Percentiles rank a stretch among this genome's conserved stretches.
phyloP scores from a whole-genome alignment of 306 rosid genomes.

The Styphnolobium japonicum region DNA sequence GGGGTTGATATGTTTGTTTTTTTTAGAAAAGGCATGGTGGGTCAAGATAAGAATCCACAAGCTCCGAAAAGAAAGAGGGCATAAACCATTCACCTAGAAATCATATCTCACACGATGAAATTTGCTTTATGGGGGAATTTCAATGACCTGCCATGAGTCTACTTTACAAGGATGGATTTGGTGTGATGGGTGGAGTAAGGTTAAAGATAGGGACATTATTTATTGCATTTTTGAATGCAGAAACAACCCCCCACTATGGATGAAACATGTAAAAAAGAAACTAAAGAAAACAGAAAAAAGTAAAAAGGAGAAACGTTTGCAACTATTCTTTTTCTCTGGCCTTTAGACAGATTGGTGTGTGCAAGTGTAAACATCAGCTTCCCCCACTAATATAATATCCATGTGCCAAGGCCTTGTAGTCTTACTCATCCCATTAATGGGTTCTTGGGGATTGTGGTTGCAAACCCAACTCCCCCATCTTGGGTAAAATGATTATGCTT shows the following conservation, averaged over 20 bases:
- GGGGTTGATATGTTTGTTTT: slow-evolving; percentile 33
- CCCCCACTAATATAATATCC: slow-evolving; percentile 58
- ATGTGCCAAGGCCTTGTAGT: slow-evolving; percentile 53
- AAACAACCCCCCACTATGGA: slow-evolving; percentile 46
- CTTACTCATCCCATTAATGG: slow-evolving; percentile 54
- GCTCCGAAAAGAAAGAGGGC: slow-evolving; percentile 43
- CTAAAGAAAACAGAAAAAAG: slow-evolving; percentile 28
- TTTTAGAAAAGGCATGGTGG: slow-evolving; percentile 48
- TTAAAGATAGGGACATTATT: slow-evolving; percentile 61
- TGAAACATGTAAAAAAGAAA: slow-evolving; percentile 40
- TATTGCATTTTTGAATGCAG: slow-evolving; percentile 48
- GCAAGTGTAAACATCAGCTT: slow-evolving; percentile 61
- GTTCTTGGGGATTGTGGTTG: slow-evolving; percentile 60
- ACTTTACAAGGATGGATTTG: slow-evolving; percentile 57
- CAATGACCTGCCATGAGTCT: slow-evolving; percentile 54
- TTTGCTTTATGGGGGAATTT: slow-evolving; percentile 47
- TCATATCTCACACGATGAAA: slow-evolving; percentile 54
- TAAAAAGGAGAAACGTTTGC: slow-evolving; percentile 30
- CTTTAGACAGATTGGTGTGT: slow-evolving; percentile 43
- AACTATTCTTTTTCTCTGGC: slow-evolving; percentile 37
- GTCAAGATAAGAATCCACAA: slow-evolving; percentile 59
- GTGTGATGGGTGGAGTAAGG: slow-evolving; percentile 56
- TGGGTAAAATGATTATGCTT: slow-evolving; percentile 49
- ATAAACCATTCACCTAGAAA: slow-evolving; percentile 51
- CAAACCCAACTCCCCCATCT: slow-evolving; percentile 50